phyloP scores from a whole-genome alignment of 306 rosid genomes.

The Abrus precatorius region DNA sequence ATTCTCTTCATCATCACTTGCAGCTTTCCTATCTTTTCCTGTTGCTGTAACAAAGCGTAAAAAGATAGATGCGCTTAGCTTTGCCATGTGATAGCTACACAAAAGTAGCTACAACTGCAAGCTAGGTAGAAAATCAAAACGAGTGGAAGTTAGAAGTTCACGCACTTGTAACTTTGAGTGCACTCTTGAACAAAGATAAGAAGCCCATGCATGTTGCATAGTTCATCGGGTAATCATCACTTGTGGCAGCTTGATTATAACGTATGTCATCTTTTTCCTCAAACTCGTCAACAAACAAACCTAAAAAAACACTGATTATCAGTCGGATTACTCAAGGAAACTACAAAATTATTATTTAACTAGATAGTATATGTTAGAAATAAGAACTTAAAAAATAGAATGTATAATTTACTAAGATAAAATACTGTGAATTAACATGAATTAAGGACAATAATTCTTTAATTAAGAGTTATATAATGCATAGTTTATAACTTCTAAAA shows the following conservation, averaged over 20 bases:
- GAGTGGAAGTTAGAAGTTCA: slow-evolving; percentile 12
- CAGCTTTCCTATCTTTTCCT: slow-evolving; percentile 35
- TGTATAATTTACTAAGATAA: too few species aligned
- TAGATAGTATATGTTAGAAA: too few species aligned
- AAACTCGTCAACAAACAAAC: slow-evolving; percentile 50
- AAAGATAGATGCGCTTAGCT: slow-evolving; percentile 34
- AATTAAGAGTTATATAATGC: too few species aligned
- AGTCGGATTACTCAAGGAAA: not conserved
- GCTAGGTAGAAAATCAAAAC: not conserved
- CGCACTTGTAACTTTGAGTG: slow-evolving; percentile 45
- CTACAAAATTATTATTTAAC: too few species aligned
- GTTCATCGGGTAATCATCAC: slow-evolving; percentile 46
- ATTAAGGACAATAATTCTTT: too few species aligned
- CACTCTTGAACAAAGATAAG: slow-evolving; percentile 28
- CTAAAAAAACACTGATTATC: slow-evolving; percentile 37
- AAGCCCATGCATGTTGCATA: slow-evolving; percentile 49
- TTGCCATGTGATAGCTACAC: not conserved
- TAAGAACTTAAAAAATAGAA: too few species aligned
- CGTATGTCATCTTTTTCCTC: slow-evolving; percentile 7
- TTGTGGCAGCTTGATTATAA: not conserved
- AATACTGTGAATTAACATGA: too few species aligned
- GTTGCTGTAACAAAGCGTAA: slow-evolving; percentile 41
- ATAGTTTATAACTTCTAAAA: too few species aligned
- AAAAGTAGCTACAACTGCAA: not conserved
- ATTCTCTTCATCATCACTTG: slow-evolving; percentile 52